A percentile compares a stretch with the other conserved stretches of the same genome.
These are phyloP conservation scores for Termitomyces sp. DNA, from an alignment of 768 basidiomycete genomes.

Conservation along the genomic window DNA sequence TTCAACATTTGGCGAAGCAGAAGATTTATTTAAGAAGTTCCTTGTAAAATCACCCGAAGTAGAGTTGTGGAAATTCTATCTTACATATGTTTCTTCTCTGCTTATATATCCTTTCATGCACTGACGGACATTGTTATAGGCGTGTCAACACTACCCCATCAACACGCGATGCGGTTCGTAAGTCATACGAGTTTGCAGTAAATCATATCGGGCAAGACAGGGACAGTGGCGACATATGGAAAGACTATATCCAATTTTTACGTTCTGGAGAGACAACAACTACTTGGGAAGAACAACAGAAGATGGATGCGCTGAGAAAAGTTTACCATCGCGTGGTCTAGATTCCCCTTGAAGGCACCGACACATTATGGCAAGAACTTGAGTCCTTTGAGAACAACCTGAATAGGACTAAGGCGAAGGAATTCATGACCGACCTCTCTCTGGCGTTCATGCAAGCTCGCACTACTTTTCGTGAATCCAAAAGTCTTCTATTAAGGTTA, in stretches of 20 bases:
- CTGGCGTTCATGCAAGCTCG: too few species aligned
- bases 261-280: slow-evolving; percentile 76
- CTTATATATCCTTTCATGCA: background rate
- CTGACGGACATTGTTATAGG: slow-evolving; percentile 25
- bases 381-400: too few species aligned
- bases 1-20: slow-evolving; percentile 67
- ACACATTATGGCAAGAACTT: slow-evolving; percentile 92
- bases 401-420: too few species aligned
- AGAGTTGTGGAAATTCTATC: slow-evolving; percentile 89
- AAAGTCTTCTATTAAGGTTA: too few species aligned
- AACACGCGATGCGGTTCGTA: too few species aligned
- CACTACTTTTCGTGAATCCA: too few species aligned
- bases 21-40: slow-evolving; percentile 83
- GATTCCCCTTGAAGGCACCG: slow-evolving; percentile 91
- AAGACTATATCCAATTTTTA: too few species aligned
- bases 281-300: slow-evolving; percentile 94
- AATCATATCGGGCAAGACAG: slow-evolving; percentile 87
- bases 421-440: too few species aligned
- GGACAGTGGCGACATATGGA: slow-evolving; percentile 90
- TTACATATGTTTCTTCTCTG: slow-evolving; percentile 35
- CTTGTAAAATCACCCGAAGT: slow-evolving; percentile 81
- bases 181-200: slow-evolving; percentile 94
- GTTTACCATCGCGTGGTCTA: slow-evolving; percentile 92
- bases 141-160: slow-evolving; percentile 61
- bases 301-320: slow-evolving; percentile 88